Evolutionary conservation across 805 yeast species (phyloP).

Genomic region (Hanseniaspora hatyaiensis): DNA sequence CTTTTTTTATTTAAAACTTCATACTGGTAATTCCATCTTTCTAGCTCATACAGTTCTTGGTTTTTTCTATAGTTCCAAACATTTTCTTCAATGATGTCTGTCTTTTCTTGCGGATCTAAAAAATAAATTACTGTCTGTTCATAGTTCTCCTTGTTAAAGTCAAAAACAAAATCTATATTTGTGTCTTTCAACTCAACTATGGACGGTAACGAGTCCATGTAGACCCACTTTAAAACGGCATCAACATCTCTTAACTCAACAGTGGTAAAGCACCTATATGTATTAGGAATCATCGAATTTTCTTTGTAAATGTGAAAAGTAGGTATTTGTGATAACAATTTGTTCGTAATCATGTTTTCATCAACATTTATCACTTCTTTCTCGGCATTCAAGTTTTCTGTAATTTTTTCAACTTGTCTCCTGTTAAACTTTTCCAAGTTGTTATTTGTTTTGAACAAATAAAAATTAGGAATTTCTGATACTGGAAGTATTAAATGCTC

Average conservation of each 20-base stretch:
- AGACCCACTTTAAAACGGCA: slow-evolving; percentile 41
- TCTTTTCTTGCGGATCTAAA: slow-evolving; percentile 22
- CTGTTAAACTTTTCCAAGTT: slow-evolving; percentile 29
- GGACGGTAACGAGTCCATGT: slow-evolving; percentile 39
- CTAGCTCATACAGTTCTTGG: slow-evolving; percentile 40
- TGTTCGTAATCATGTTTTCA: slow-evolving; percentile 32
- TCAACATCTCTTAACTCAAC: slow-evolving; percentile 47
- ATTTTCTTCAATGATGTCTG: slow-evolving; percentile 19
- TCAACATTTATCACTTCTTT: slow-evolving; percentile 33
- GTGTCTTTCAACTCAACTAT: slow-evolving; percentile 41
- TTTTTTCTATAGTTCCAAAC: slow-evolving; percentile 25
- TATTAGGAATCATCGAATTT: slow-evolving; percentile 39
- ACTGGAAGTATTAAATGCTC: slow-evolving; percentile 51
- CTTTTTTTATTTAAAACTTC: slow-evolving; percentile 31
- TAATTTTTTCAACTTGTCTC: slow-evolving; percentile 34
- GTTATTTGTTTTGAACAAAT: slow-evolving; percentile 44
- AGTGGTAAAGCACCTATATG: slow-evolving; percentile 51
- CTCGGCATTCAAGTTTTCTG: slow-evolving; percentile 30
- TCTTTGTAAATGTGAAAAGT: slow-evolving; percentile 52
- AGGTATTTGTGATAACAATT: slow-evolving; percentile 49
- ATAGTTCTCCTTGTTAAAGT: slow-evolving; percentile 19
- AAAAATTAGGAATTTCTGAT: slow-evolving; percentile 46
- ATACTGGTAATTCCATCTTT: slow-evolving; percentile 34
- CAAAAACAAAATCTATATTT: slow-evolving; percentile 20
- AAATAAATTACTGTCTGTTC: slow-evolving; percentile 22